Conservation (phyloP, 2,329 filamentous ascomycete genomes). For the Tolypocladium capitatum region DNA sequence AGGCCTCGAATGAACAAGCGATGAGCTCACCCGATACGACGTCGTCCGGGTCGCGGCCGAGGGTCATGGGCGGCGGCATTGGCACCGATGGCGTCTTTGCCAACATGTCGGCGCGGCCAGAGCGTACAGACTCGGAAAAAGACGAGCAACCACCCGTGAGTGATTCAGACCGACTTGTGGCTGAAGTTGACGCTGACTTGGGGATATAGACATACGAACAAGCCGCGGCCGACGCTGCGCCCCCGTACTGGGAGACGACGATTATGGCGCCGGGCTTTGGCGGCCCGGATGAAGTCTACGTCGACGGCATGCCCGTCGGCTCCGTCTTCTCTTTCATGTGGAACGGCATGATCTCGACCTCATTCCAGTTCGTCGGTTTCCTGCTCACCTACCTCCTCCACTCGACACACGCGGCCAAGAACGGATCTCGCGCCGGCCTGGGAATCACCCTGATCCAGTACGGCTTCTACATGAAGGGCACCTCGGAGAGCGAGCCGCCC, state of each 20-base stretch:
- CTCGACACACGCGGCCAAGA: conserved; percentile 95
- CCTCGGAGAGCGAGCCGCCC: conserved; percentile 28
- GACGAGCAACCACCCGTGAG: conserved; percentile 90
- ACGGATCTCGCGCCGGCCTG: conserved; percentile 85
- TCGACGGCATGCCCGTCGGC: conserved; percentile 88
- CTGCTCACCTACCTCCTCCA: conserved; percentile 95
- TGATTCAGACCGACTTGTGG: conserved; percentile 10
- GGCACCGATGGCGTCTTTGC: conserved; percentile 92
- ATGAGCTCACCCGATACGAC: conserved; percentile 4
- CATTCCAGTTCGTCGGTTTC: conserved; percentile 94
- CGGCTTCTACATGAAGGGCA: conserved; percentile 84
- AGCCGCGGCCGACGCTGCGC: conserved; percentile 88
- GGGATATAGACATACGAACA: conserved; percentile 78
- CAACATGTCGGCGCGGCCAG: conserved; percentile 83
- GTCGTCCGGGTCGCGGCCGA: conserved; percentile 26
- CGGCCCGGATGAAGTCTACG: conserved; percentile 87
- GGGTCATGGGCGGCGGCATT: conserved; percentile 57
- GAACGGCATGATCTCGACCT: conserved; percentile 95
- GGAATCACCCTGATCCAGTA: conserved; percentile 94
- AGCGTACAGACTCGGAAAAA: conserved; percentile 60
- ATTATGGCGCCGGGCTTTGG: conserved; percentile 86
- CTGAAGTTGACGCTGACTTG: conserved; percentile 19
- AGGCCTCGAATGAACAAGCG: not conserved
- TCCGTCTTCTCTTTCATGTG: conserved; percentile 78
- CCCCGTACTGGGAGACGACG: conserved; percentile 98